phyloP scores from a whole-genome alignment of 805 yeast genomes.

The Yamadazyma sp. region DNA sequence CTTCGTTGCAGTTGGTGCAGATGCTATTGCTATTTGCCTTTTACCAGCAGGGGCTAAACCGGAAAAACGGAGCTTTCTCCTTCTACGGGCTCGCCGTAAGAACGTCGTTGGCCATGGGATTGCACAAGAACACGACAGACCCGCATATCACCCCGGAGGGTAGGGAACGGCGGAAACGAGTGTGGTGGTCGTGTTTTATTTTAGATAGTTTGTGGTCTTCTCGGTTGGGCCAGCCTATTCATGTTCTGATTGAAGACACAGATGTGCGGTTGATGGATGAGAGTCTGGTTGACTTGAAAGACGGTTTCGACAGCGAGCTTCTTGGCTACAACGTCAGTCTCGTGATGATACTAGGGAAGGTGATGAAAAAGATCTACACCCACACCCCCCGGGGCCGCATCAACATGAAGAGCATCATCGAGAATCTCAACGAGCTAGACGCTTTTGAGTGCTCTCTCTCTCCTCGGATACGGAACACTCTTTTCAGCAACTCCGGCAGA shows the following conservation, averaged over 20 bases:
- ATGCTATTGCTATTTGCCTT: constrained; percentile 32
- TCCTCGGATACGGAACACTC: constrained; percentile 26
- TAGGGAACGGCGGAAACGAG: constrained; percentile 31
- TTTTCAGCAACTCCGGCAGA: constrained; percentile 16
- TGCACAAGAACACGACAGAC: constrained; percentile 23
- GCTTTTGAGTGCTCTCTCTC: constrained; percentile 32
- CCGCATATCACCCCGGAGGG: not conserved
- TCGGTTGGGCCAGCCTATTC: constrained; percentile 35
- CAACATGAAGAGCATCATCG: constrained; percentile 34
- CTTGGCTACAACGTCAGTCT: constrained; percentile 37
- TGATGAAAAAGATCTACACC: constrained; percentile 29
- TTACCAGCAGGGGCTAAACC: constrained; percentile 34
- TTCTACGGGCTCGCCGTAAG: constrained; percentile 39
- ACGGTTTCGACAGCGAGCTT: constrained; percentile 27
- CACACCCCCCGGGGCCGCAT: constrained; percentile 24
- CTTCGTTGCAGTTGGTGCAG: constrained; percentile 31
- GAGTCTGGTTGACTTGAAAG: constrained; percentile 20
- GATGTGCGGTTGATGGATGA: constrained; percentile 33
- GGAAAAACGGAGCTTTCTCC: constrained; percentile 36
- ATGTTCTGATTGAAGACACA: constrained; percentile 38
- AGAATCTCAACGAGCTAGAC: constrained; percentile 37
- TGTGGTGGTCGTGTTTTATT: constrained; percentile 43
- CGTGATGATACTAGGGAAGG: constrained; percentile 33
- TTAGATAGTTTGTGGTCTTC: constrained; percentile 40
- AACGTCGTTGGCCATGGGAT: constrained; percentile 35